phyloP scores from a whole-genome alignment of 805 yeast genomes.

The Yarrowia phangngaensis region DNA sequence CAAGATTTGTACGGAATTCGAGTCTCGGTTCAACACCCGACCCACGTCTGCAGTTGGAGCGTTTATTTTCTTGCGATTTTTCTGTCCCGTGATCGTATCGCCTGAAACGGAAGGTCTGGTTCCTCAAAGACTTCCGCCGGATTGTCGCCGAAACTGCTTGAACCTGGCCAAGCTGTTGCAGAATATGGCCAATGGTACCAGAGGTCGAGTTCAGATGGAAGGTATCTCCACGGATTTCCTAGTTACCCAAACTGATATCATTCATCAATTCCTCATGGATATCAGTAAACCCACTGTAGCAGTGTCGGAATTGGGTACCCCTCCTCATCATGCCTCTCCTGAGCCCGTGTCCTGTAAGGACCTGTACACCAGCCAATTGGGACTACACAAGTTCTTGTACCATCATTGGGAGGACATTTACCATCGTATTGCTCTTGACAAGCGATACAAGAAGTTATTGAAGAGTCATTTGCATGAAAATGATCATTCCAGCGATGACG shows the following conservation, averaged over 20 bases:
- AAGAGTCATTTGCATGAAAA: conserved; percentile 4
- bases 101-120: conserved; percentile 53
- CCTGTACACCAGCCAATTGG: conserved; percentile 41
- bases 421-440: conserved; percentile 31
- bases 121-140: conserved; percentile 29
- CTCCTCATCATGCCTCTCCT: conserved; percentile 31
- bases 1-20: conserved; percentile 56
- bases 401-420: conserved; percentile 46
- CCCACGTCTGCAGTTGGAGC: conserved; percentile 75
- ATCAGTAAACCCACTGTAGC: neutral
- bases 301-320: conserved; percentile 29
- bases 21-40: conserved; percentile 54
- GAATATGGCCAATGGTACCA: conserved; percentile 34
- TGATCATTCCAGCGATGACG: conserved; percentile 2
- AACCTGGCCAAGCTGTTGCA: conserved; percentile 37
- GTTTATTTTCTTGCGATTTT: conserved; percentile 65
- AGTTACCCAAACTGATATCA: conserved; percentile 44
- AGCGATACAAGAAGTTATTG: conserved; percentile 29
- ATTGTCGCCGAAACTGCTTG: conserved; percentile 32
- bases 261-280: conserved; percentile 39
- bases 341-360: conserved; percentile 22
- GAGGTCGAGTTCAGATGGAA: conserved; percentile 32
- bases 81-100: conserved; percentile 79
- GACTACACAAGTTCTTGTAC: conserved; percentile 49
- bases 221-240: conserved; percentile 5